Percentiles rank a stretch among this genome's conserved stretches.
phyloP scores from a whole-genome alignment of 2,329 filamentous ascomycete species.

The Colletotrichum sp. region DNA sequence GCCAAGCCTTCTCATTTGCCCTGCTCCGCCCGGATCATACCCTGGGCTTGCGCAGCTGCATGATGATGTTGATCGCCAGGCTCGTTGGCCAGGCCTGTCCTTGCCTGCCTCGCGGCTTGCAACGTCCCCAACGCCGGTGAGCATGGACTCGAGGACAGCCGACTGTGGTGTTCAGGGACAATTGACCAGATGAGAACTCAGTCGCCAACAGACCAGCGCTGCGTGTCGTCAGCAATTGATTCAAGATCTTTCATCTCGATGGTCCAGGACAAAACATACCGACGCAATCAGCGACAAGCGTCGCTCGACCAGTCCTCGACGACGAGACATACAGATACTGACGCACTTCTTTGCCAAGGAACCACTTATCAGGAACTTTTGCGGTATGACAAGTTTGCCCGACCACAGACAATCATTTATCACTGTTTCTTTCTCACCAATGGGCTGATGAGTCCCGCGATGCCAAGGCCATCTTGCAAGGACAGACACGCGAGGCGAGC shows the following conservation, averaged over 20 bases:
- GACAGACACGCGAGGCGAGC: background rate
- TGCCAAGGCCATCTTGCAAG: constrained; percentile 1
- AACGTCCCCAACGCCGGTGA: background rate
- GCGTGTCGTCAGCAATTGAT: background rate
- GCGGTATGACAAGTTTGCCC: background rate
- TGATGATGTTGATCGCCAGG: background rate
- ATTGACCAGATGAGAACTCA: background rate
- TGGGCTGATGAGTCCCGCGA: background rate
- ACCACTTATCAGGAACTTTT: background rate
- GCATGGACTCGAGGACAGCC: background rate
- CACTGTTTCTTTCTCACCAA: background rate
- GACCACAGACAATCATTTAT: background rate
- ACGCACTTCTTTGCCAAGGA: background rate
- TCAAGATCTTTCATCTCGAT: background rate
- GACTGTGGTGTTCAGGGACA: background rate
- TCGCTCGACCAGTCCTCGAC: background rate
- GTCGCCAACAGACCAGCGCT: background rate
- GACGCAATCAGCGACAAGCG: background rate
- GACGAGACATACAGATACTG: background rate
- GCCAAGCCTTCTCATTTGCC: background rate
- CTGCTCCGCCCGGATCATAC: background rate
- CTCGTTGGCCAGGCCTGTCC: background rate
- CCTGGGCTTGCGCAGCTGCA: background rate
- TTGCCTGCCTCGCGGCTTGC: background rate
- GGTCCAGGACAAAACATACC: background rate